Evolutionary conservation across 1,284 basidiomycete genomes (phyloP), one percentile per base, ranked within the genome.

Genomic region (Malassezia japonica): DNA sequence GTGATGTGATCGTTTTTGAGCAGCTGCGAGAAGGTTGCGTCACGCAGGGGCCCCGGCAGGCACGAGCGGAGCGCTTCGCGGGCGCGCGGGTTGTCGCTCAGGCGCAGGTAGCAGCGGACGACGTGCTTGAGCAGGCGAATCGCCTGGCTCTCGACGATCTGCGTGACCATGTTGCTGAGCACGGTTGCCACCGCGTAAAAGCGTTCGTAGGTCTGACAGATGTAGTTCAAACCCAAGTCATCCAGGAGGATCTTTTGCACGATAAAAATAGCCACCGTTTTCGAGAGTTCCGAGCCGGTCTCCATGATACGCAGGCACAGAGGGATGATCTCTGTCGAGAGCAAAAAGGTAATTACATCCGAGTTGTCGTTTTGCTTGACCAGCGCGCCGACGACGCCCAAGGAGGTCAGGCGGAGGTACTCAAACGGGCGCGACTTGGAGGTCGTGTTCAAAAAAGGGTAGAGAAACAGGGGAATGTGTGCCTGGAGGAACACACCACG

Each of bases 221-320:
- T 98, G 75, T 99, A 99, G 24, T 89, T 91, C 55, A 99, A 76
- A 10, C 94, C 92, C 9, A 92, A 90, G 75, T 99, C 94, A 73
- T 99, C 94, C 47, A 98, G 80, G 18, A 99, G 79, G 62, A 99
- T 98, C 78, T 98, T 99, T 75, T 99, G 94, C 2, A 99, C 94
- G 69, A 99, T 99, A 76, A 99, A 99, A 70, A 99, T 99, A 40
- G 94, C 94, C 38, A 99, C 94, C 0, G 94, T 99, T 77, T 99
- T 99, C 59, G 85, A 89, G n/a, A 99, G 81, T 68, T 99, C 94
- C 6, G 90, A 94, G 39, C 94, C 94, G 1, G 94, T 98, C 76
- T 99, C 94, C 94, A 99, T 99, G 76, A 99, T 99, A 46, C 94
- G 85, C 44, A 99, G 81, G 73, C 94, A 99, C 52, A 99, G 84